Evolutionary conservation across 805 yeast genomes (phyloP), one percentile per base, ranked within the genome.

Genomic region (Lachancea quebecensis): DNA sequence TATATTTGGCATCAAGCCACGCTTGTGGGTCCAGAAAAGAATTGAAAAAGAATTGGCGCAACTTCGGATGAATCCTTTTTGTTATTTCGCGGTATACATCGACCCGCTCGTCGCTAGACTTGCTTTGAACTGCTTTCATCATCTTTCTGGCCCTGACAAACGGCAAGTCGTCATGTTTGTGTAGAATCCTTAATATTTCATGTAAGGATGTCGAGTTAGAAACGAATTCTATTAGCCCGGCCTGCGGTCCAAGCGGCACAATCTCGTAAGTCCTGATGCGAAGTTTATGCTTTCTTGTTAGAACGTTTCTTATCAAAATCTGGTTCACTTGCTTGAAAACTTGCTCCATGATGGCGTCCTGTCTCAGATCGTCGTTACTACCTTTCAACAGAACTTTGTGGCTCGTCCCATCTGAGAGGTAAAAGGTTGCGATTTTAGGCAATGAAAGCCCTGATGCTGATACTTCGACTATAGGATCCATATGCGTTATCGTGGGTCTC

Each of bases 301-400:
- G 77, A 42, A 72, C 71, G 56, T 85, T 79, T 18, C 67, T 67
- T 10, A 54, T 61, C 45, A 91, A 72, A 32, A 88, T 74, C 11
- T 70, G 64, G 57, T 90, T 89, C 12, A 89, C 96, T 56, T 89
- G 86, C 16, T 75, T 83, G 62, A 95, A 93, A 1, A 91, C 98
- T 60, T 93, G 98, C 61, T 91, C 95, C 99, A 93, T 95, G 46
- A 93, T 87, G 0, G 95, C 85, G 66, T 93, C 99, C 65, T 95
- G 99, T 42, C 98, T 70, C 42, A 93, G 68, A 65, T 93, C 99
- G 65, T 93, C 99, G 9, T 86, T 75, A 5, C 95, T 89, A 21
- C 87, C 87, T 59, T 93, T 93, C 52, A 90, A 66, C 15, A 93
- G 68, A 58, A 83, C 73, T 45, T 71, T 77, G 48, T 77, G 82